Base-by-base conservation (phyloP, 805 yeast species). In the Candida odintsovae region DNA sequence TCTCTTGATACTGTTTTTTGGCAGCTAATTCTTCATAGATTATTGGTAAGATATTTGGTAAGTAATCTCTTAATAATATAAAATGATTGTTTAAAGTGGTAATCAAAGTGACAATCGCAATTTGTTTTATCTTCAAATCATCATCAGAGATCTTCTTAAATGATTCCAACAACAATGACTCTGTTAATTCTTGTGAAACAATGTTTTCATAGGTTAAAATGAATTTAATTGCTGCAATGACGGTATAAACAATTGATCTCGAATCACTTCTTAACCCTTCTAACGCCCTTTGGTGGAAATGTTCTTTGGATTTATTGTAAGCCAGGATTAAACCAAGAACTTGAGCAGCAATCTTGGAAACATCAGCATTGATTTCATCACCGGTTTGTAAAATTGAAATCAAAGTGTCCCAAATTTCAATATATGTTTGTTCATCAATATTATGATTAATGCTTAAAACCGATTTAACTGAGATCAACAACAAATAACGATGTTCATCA, bases 31-130 rank as follows among this genome's bases (percentile, higher is more conserved):
- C 88, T 5, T 64, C 66, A 52, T 75, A 75, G 3, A 86, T 65
- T 0, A 62, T 57, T 0, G 86, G 80, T 37, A 84, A 63, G 2
- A 82, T 66, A 3, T 59, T 57, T 4, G 73, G 63, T 37, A 81
- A 61, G 43, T 73, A 67, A 2, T 76, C 73, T 3, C 75, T 62
- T 11, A 82, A 64, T 21, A 76, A 56, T 9, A 58, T 55, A 9
- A 83, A 79, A 43, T 72, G 74, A 52, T 76, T 80, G 61, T 80
- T 83, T 26, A 82, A 64, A 0, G 82, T 80, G 2, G 84, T 72
- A 11, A 80, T 72, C 38, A 85, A 61, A 20, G 83, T 78, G 7
- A 80, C 73, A 28, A 82, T 68, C 1, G 84, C 73, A n/a, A 77
- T 68, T 60, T 80, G 79, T 48, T 83, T 80, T 43, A 82, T 69